Conservation (phyloP, 2,329 filamentous ascomycete species). For the Chaetomiaceae sp. region DNA sequence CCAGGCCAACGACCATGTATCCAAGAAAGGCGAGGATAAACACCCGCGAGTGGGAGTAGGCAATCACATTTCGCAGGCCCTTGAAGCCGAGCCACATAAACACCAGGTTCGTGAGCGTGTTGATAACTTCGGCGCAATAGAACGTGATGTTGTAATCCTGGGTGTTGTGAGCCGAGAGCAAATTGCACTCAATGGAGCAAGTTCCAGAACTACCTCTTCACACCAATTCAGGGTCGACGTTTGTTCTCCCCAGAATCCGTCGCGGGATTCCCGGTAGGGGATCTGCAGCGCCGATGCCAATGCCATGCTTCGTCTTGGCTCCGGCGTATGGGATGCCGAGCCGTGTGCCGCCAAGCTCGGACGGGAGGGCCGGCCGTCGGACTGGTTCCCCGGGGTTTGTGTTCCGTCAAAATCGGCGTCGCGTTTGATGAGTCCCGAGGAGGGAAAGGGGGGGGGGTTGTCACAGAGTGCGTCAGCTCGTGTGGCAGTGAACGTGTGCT, state of each 20-base stretch:
- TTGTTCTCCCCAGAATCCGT: conserved; percentile 37
- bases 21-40: conserved; percentile 62
- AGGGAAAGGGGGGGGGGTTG: no score
- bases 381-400: not conserved
- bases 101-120: conserved; percentile 74
- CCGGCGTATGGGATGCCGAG: conserved; percentile 5
- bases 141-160: conserved; percentile 37
- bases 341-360: conserved; percentile 2
- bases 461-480: no score
- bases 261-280: conserved; percentile 35
- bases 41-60: conserved; percentile 68
- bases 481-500: not conserved
- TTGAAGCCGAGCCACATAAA: conserved; percentile 75
- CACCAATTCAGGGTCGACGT: conserved; percentile 39
- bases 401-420: not conserved
- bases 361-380: not conserved
- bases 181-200: not conserved
- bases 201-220: conserved; percentile 32
- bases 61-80: conserved; percentile 69
- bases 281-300: conserved; percentile 26
- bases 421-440: no score
- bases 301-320: conserved; percentile 10
- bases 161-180: not conserved
- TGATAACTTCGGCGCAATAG: conserved; percentile 37
- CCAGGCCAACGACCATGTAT: conserved; percentile 51